A percentile compares a stretch with the other conserved stretches of the same genome.
Conservation (phyloP, 2,329 filamentous ascomycete species). For the Colletotrichum cordylinicola region DNA sequence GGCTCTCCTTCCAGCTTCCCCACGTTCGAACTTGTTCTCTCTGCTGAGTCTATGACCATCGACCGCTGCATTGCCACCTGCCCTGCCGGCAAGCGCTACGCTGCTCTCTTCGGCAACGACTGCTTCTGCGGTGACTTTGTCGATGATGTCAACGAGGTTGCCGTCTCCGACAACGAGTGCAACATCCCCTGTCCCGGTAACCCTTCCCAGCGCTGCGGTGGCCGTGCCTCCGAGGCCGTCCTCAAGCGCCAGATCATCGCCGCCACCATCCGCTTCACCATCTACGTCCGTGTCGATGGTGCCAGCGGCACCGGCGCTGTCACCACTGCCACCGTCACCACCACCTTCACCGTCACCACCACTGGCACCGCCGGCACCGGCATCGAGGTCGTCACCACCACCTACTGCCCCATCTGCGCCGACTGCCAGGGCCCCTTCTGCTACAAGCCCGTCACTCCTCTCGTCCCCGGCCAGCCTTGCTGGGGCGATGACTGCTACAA, state of each 20-base stretch:
- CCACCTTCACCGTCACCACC: background rate
- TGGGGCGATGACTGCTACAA: conserved; percentile 27
- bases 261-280: conserved; percentile 5
- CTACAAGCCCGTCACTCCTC: background rate
- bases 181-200: conserved; percentile 46
- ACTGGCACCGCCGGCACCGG: background rate
- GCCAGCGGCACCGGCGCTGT: background rate
- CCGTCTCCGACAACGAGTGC: conserved; percentile 31
- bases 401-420: conserved; percentile 6
- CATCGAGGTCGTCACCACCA: background rate
- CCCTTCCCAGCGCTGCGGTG: conserved; percentile 45
- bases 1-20: conserved; percentile 31
- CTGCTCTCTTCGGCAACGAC: conserved; percentile 11
- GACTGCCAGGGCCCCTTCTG: conserved; percentile 13
- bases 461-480: conserved; percentile 14
- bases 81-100: conserved; percentile 12
- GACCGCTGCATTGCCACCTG: conserved; percentile 31
- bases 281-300: conserved; percentile 1
- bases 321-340: conserved; percentile 1
- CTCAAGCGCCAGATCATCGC: conserved; percentile 8
- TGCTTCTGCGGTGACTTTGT: conserved; percentile 28
- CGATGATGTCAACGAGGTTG: conserved; percentile 13
- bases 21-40: conserved; percentile 24
- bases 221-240: conserved; percentile 25
- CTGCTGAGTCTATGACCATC: conserved; percentile 25